Evolutionary conservation across 1,284 basidiomycete genomes (phyloP).

Genomic region (Cutaneotrichosporon curvatum): DNA sequence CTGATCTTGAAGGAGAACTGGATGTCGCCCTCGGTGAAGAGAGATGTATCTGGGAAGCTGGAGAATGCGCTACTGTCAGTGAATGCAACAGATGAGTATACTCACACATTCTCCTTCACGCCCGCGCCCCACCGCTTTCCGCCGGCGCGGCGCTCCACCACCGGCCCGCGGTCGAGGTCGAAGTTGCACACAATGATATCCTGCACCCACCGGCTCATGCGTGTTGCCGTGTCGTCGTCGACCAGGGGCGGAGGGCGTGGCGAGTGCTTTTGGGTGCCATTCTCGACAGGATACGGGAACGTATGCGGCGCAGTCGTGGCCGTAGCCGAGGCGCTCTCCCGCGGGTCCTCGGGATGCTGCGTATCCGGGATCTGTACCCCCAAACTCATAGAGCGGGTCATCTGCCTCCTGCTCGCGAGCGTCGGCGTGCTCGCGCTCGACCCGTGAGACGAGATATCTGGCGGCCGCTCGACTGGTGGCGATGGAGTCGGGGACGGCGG

Average conservation of each 20-base stretch:
- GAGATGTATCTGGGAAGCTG: slow-evolving; percentile 82
- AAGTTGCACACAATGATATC: slow-evolving; percentile 78
- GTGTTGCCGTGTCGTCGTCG: slow-evolving; percentile 50
- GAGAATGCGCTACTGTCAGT: slow-evolving; percentile 70
- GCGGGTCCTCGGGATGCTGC: too few relatives aligned
- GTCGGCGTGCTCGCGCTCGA: too few relatives aligned
- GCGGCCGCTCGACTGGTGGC: too few relatives aligned
- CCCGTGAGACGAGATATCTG: too few relatives aligned
- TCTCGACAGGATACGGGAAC: not conserved
- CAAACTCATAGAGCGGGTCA: too few relatives aligned
- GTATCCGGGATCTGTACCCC: too few relatives aligned
- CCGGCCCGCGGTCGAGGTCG: slow-evolving; percentile 78
- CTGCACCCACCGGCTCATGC: slow-evolving; percentile 68
- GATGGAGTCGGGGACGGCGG: too few relatives aligned
- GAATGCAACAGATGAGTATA: slow-evolving; percentile 14
- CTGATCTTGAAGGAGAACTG: slow-evolving; percentile 47
- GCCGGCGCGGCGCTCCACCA: slow-evolving; percentile 65
- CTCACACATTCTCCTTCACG: slow-evolving; percentile 79
- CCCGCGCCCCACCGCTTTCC: slow-evolving; percentile 55
- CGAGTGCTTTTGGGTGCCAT: slow-evolving; percentile 2
- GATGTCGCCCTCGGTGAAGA: slow-evolving; percentile 56
- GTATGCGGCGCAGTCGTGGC: not conserved
- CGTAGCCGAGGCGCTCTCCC: not conserved
- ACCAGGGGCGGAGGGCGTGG: slow-evolving; percentile 44
- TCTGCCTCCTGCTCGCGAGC: too few relatives aligned